phyloP scores from a whole-genome alignment of 208 protist species.

The Crithidia brevicula region DNA sequence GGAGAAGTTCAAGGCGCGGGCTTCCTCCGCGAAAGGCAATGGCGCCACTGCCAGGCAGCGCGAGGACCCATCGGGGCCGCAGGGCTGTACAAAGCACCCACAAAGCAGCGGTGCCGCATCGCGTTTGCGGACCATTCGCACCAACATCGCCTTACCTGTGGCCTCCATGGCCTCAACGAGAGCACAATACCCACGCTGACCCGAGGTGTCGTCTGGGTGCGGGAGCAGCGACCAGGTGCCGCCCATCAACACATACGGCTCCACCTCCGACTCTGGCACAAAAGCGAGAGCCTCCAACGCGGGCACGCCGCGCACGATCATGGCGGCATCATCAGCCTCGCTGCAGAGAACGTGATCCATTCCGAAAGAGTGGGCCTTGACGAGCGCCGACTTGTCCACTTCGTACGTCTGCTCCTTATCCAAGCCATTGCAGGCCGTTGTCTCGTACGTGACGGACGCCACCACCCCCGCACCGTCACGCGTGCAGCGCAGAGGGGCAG shows the following conservation, averaged over 20 bases:
- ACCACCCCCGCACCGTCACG: slow-evolving; percentile 43
- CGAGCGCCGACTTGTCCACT: slow-evolving; percentile 21
- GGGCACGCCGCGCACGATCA: slow-evolving; percentile 58
- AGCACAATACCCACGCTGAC: slow-evolving; percentile 61
- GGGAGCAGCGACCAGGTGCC: slow-evolving; percentile 65
- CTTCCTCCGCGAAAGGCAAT: slow-evolving; percentile 90
- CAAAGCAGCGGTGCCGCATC: slow-evolving; percentile 62
- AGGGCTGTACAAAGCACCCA: slow-evolving; percentile 50
- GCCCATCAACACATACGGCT: slow-evolving; percentile 78
- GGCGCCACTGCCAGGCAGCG: slow-evolving; percentile 59
- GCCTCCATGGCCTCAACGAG: slow-evolving; percentile 79
- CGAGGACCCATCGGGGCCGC: slow-evolving; percentile 4
- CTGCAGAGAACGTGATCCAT: slow-evolving; percentile 80
- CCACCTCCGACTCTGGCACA: slow-evolving; percentile 55
- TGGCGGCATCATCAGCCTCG: slow-evolving; percentile 61
- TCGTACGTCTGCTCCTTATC: neutral
- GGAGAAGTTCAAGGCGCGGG: slow-evolving; percentile 75
- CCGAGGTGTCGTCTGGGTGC: slow-evolving; percentile 61
- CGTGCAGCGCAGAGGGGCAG: slow-evolving; percentile 63
- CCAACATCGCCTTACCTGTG: slow-evolving; percentile 54
- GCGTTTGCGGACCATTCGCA: slow-evolving; percentile 75
- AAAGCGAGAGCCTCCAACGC: slow-evolving; percentile 84
- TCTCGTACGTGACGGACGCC: slow-evolving; percentile 31
- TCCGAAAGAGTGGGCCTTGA: slow-evolving; percentile 87
- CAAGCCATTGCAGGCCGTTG: slow-evolving; percentile 4